These are phyloP conservation scores for Akebia trifoliata DNA, from an alignment of 164 flowering plant genomes.

Conservation along the genomic window DNA sequence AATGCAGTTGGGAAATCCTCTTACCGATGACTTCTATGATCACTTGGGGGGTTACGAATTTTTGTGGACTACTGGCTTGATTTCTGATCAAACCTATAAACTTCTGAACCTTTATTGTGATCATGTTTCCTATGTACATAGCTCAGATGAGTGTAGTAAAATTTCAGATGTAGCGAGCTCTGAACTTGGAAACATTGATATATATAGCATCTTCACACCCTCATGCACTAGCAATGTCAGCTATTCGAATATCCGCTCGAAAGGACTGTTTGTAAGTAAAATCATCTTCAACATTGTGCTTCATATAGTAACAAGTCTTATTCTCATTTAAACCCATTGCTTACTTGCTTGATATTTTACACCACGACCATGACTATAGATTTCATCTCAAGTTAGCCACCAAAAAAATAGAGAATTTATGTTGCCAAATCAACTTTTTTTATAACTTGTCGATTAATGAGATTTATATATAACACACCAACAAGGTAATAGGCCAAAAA, in stretches of 20 bases:
- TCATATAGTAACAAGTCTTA: not conserved
- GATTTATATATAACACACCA: too few relatives aligned
- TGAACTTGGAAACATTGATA: conserved; percentile 83
- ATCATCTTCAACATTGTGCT: not conserved
- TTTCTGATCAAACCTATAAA: conserved; percentile 79
- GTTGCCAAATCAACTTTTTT: too few relatives aligned
- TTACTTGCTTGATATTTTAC: not conserved
- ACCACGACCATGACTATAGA: too few relatives aligned
- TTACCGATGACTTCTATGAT: conserved; percentile 77
- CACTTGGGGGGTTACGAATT: conserved; percentile 74
- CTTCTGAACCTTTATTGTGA: conserved; percentile 53
- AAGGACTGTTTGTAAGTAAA: conserved; percentile 45
- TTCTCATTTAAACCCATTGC: not conserved
- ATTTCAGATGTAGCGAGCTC: conserved; percentile 47
- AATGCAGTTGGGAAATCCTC: conserved; percentile 89
- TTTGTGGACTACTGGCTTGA: conserved; percentile 86
- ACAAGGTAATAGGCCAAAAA: too few relatives aligned
- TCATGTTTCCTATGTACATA: conserved; percentile 55
- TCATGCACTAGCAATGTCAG: conserved; percentile 52
- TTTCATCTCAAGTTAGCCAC: too few relatives aligned
- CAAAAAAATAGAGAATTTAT: too few relatives aligned
- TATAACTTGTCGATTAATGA: too few relatives aligned
- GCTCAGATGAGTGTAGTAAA: conserved; percentile 48
- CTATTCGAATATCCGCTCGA: conserved; percentile 36
- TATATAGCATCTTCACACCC: conserved; percentile 29